Percentiles rank a stretch among this genome's conserved stretches.
phyloP scores from a whole-genome alignment of 2,329 filamentous ascomycete genomes.

The Cladobotryum protrusum region DNA sequence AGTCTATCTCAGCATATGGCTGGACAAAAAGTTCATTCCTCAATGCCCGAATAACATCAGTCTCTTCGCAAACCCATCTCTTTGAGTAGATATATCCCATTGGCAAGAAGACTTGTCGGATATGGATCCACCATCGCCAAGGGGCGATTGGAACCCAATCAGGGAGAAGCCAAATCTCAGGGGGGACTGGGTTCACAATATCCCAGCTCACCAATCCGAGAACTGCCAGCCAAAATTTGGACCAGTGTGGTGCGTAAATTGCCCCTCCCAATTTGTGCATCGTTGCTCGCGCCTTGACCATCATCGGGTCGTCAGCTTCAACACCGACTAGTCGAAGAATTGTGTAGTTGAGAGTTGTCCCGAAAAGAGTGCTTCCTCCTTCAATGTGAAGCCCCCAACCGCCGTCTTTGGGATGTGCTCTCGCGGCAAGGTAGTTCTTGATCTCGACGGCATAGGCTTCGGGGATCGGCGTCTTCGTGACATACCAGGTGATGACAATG shows the following conservation, averaged over 20 bases:
- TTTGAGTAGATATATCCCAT: conserved; percentile 90
- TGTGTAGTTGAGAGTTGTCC: conserved; percentile 83
- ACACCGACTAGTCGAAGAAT: conserved; percentile 75
- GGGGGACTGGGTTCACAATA: conserved; percentile 87
- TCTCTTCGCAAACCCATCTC: conserved; percentile 70
- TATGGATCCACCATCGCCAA: conserved; percentile 98
- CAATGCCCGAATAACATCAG: conserved; percentile 64
- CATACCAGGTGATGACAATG: conserved; percentile 78
- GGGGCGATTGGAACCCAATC: conserved; percentile 87
- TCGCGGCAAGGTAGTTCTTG: conserved; percentile 82
- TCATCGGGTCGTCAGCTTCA: conserved; percentile 72
- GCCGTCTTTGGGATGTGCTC: conserved; percentile 81
- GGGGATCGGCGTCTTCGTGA: conserved; percentile 80
- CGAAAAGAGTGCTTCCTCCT: conserved; percentile 85
- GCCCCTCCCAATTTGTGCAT: conserved; percentile 84
- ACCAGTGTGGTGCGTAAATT: conserved; percentile 82
- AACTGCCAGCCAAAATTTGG: conserved; percentile 90
- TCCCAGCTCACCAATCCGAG: conserved; percentile 84
- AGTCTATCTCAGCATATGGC: conserved; percentile 71
- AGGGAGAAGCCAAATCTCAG: conserved; percentile 87
- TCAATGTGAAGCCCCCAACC: conserved; percentile 97
- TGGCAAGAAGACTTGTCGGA: conserved; percentile 89
- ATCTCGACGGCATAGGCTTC: conserved; percentile 78
- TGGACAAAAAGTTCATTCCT: conserved; percentile 78
- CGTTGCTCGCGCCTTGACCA: conserved; percentile 77